Percentiles rank a stretch among this genome's conserved stretches.
Evolutionary conservation across 2,329 filamentous ascomycete species (phyloP).

Genomic region (Myriosclerotinia scirpicola): DNA sequence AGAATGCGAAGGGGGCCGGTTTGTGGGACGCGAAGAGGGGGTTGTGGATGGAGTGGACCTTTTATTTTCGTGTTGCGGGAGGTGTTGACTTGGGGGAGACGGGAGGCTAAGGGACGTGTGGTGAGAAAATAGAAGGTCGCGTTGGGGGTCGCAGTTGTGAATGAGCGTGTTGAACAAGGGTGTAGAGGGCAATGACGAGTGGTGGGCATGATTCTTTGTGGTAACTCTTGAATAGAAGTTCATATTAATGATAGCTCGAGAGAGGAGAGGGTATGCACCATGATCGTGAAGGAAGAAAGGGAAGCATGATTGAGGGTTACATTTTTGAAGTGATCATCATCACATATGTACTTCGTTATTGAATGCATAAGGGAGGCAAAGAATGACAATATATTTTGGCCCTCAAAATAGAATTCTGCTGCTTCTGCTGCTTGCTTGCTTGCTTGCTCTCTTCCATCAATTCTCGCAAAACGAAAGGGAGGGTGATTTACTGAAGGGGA

Average conservation of each 20-base stretch:
- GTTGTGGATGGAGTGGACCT: not conserved
- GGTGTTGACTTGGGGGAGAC: not conserved
- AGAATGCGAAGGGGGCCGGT: not conserved
- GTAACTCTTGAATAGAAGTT: not conserved
- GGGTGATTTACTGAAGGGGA: not conserved
- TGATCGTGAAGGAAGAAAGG: not conserved
- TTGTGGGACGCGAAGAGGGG: slow-evolving; percentile 17
- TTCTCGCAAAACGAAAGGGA: not conserved
- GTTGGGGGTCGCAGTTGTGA: slow-evolving; percentile 8
- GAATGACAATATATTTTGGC: not conserved
- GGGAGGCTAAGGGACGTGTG: not conserved
- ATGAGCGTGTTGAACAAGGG: slow-evolving; percentile 4
- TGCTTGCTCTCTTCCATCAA: not conserved
- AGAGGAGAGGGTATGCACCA: not conserved
- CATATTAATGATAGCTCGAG: not conserved
- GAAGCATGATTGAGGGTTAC: not conserved
- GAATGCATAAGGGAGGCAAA: not conserved
- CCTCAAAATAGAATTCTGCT: slow-evolving; percentile 10
- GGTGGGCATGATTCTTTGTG: not conserved
- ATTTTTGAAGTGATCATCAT: not conserved
- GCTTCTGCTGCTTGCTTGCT: not conserved
- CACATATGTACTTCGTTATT: slow-evolving; percentile 3
- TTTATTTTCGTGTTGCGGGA: slow-evolving; percentile 18
- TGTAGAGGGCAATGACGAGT: slow-evolving; percentile 6
- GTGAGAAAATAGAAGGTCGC: slow-evolving; percentile 9